A percentile compares a stretch with the other conserved stretches of the same genome.
phyloP scores from a whole-genome alignment of 768 basidiomycete genomes.

The Mycena indigotica region DNA sequence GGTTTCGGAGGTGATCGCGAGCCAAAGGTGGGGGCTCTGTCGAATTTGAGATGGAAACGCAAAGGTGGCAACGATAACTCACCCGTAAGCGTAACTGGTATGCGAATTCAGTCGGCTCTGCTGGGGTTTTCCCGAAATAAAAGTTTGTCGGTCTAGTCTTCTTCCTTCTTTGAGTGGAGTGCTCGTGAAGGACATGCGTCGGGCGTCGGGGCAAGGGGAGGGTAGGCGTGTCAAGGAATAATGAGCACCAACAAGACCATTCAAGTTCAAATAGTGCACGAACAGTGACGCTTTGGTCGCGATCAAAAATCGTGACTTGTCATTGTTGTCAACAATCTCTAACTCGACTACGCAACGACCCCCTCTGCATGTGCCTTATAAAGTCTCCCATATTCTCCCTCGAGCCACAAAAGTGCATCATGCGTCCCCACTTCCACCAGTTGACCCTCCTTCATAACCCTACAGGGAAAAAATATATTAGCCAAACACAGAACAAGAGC shows the following conservation, averaged over 20 bases:
- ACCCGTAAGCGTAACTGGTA: conserved; percentile 72
- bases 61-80: conserved; percentile 29
- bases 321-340: not conserved
- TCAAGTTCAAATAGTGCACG: not conserved
- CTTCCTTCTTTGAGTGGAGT: conserved; percentile 84
- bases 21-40: conserved; percentile 56
- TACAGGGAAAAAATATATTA: conserved; percentile 18
- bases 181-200: conserved; percentile 82
- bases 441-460: conserved; percentile 48
- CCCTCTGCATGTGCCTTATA: conserved; percentile 28
- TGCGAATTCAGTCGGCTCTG: conserved; percentile 46
- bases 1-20: conserved; percentile 64
- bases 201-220: conserved; percentile 15
- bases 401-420: conserved; percentile 34
- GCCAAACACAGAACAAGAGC: conserved; percentile 2
- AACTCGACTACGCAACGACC: not conserved
- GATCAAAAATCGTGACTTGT: too few species aligned
- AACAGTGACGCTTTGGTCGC: not conserved
- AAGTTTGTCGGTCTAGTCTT: conserved; percentile 79
- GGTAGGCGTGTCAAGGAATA: conserved; percentile 8
- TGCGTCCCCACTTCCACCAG: conserved; percentile 47
- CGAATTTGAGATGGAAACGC: conserved; percentile 23
- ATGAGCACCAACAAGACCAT: conserved; percentile 5
- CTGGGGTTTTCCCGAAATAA: conserved; percentile 64
- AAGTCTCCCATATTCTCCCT: conserved; percentile 45